These are phyloP conservation scores for Aspergillus oerlinghausenensis DNA, from an alignment of 2,329 filamentous ascomycete genomes.

Conservation along the genomic window DNA sequence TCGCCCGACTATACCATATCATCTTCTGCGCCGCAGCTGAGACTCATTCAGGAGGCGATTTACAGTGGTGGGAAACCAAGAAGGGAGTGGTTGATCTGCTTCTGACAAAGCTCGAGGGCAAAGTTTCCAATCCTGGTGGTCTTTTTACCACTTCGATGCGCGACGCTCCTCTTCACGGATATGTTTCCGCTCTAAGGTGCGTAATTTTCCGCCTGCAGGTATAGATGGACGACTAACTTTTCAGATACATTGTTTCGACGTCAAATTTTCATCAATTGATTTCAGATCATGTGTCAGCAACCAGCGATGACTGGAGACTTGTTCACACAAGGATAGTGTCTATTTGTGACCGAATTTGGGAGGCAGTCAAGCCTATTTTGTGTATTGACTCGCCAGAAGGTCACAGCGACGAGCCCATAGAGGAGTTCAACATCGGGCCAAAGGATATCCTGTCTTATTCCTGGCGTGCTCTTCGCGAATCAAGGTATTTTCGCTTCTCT, in stretches of 20 bases:
- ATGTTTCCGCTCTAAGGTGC: conserved; percentile 63
- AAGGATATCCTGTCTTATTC: conserved; percentile 93
- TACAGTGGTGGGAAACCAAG: conserved; percentile 32
- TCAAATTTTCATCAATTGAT: conserved; percentile 32
- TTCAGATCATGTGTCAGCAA: conserved; percentile 20
- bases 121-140: conserved; percentile 57
- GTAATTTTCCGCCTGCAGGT: conserved; percentile 6
- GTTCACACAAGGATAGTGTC: conserved; percentile 50
- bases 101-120: conserved; percentile 58
- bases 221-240: not conserved
- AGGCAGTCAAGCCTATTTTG: conserved; percentile 67
- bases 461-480: conserved; percentile 91
- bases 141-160: conserved; percentile 65
- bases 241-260: conserved; percentile 48
- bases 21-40: conserved; percentile 55
- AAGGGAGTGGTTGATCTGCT: conserved; percentile 54
- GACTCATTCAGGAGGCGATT: conserved; percentile 17
- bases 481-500: conserved; percentile 56
- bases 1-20: conserved; percentile 71
- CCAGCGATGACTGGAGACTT: conserved; percentile 25
- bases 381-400: conserved; percentile 96
- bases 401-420: conserved; percentile 54
- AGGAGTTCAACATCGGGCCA: conserved; percentile 69
- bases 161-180: conserved; percentile 63
- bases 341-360: conserved; percentile 69